phyloP scores from a whole-genome alignment of 331 rosid genomes.

The Phaseolus coccineus region DNA sequence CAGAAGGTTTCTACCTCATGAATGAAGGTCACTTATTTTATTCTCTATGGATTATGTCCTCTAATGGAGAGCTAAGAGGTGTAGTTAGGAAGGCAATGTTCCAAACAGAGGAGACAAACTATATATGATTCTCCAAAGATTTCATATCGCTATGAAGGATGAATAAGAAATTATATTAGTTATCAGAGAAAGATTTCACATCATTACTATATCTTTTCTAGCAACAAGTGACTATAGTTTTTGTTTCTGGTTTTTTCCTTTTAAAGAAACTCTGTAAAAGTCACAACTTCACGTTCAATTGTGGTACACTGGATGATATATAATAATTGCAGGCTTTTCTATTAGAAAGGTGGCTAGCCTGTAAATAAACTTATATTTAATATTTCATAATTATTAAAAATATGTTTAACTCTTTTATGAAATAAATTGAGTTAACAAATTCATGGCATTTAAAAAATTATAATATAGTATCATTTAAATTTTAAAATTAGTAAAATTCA shows the following conservation, averaged over 20 bases:
- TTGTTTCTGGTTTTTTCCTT: too few relatives aligned
- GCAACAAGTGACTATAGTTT: not conserved
- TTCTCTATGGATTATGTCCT: constrained; percentile 14
- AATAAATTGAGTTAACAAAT: too few relatives aligned
- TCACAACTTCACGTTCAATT: not conserved
- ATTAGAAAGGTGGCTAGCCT: not conserved
- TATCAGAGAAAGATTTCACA: not conserved
- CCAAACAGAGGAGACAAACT: constrained; percentile 12
- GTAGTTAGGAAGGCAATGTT: not conserved
- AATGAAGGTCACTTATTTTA: not conserved
- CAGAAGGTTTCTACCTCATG: constrained; percentile 2
- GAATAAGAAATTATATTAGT: not conserved
- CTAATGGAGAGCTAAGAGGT: not conserved
- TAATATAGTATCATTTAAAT: too few relatives aligned
- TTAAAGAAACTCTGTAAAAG: not conserved
- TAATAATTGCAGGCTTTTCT: not conserved
- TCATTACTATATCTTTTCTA: too few relatives aligned
- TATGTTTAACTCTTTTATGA: too few relatives aligned
- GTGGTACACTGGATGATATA: not conserved
- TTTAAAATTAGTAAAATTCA: too few relatives aligned
- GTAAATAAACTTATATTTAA: not conserved
- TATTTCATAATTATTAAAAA: too few relatives aligned
- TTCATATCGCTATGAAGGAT: not conserved
- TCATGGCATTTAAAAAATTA: too few relatives aligned
- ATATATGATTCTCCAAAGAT: not conserved